Evolutionary conservation across 306 rosid genomes (phyloP).

Genomic region (Quercus ilex): DNA sequence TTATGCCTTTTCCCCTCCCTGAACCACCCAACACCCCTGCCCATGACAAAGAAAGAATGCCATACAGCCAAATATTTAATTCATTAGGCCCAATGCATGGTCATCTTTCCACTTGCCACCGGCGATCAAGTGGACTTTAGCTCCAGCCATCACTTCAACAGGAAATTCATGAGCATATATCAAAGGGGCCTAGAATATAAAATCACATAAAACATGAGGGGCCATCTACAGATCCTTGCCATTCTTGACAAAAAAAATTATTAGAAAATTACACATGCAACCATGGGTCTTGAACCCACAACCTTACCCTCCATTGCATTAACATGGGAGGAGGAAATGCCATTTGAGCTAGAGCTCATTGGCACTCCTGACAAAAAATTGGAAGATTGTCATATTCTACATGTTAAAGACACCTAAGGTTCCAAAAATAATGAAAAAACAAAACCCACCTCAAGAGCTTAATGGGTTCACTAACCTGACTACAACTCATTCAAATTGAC

Average conservation of each 20-base stretch:
- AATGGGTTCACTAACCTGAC: constrained; percentile 22
- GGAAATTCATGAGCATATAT: background rate
- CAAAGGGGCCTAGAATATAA: background rate
- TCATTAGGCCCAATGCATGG: background rate
- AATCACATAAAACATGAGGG: background rate
- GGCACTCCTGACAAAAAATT: no score
- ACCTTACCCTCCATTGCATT: no score
- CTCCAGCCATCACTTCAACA: background rate
- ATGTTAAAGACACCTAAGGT: background rate
- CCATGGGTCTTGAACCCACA: no score
- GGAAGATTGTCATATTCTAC: no score
- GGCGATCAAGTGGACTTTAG: background rate
- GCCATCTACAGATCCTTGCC: background rate
- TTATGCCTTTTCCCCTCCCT: background rate
- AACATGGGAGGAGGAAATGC: no score
- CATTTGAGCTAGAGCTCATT: no score
- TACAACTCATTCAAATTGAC: constrained; percentile 22
- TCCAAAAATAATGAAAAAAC: background rate
- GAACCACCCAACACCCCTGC: no score
- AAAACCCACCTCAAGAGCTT: constrained; percentile 6
- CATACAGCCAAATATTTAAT: background rate
- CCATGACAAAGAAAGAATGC: background rate
- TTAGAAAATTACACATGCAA: no score
- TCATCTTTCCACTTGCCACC: background rate
- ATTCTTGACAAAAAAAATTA: background rate